phyloP scores from a whole-genome alignment of 2,329 filamentous ascomycete genomes.

The Xylariomycetidae sp. region DNA sequence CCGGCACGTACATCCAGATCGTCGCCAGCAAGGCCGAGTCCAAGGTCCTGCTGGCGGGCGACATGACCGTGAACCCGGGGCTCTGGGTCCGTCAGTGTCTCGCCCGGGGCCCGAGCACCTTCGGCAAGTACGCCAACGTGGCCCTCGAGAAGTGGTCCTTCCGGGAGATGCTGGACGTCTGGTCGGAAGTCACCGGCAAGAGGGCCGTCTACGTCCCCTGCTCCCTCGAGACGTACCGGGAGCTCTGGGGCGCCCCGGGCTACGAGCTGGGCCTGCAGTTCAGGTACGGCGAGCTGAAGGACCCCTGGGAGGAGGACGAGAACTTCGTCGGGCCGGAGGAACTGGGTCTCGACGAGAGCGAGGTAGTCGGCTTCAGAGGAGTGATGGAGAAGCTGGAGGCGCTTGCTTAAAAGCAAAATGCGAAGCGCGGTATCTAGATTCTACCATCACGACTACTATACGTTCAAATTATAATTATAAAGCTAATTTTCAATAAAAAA shows the following conservation, averaged over 20 bases:
- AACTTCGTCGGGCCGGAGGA: constrained; percentile 13
- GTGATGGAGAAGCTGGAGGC: constrained; percentile 12
- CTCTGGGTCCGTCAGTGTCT: constrained; percentile 20
- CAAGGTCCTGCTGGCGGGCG: constrained; percentile 18
- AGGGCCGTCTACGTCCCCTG: constrained; percentile 14
- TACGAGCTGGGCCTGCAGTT: constrained; percentile 19
- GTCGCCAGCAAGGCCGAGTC: constrained; percentile 14
- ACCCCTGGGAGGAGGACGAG: constrained; percentile 15
- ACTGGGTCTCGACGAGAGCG: constrained; percentile 12
- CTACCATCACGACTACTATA: too few relatives aligned
- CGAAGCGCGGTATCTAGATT: too few relatives aligned
- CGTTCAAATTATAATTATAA: too few relatives aligned
- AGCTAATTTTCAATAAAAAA: too few relatives aligned
- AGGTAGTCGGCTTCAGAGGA: constrained; percentile 17
- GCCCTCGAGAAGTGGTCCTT: constrained; percentile 20
- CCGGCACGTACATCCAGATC: constrained; percentile 14
- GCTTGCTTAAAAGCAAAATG: background rate
- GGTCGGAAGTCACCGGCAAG: constrained; percentile 19
- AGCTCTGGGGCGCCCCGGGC: constrained; percentile 16
- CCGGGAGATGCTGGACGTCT: constrained; percentile 17
- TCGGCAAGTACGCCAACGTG: constrained; percentile 18
- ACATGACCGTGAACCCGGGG: constrained; percentile 18
- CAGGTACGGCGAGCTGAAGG: constrained; percentile 17
- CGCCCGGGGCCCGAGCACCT: constrained; percentile 7
- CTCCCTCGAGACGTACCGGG: constrained; percentile 10